These are phyloP conservation scores for Candida boleticola DNA, from an alignment of 805 yeast genomes.

Conservation along the genomic window DNA sequence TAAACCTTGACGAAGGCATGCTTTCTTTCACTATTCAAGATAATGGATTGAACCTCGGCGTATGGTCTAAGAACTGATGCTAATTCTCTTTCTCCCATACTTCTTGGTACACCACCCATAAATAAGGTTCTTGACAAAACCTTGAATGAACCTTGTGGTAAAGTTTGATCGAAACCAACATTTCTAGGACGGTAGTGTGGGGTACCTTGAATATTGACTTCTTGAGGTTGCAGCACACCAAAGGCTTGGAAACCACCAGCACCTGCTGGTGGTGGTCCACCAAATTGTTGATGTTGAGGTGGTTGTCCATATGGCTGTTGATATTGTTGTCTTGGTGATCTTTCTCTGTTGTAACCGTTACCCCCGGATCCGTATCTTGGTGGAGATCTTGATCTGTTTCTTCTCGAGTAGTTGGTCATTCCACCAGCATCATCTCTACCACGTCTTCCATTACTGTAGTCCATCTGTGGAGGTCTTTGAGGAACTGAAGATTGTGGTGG, in stretches of 20 bases:
- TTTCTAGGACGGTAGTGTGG: slow-evolving; percentile 76
- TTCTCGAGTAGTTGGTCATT: slow-evolving; percentile 40
- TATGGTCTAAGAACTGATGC: slow-evolving; percentile 72
- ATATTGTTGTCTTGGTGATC: slow-evolving; percentile 26
- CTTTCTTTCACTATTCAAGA: slow-evolving; percentile 81
- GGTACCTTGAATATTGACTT: slow-evolving; percentile 65
- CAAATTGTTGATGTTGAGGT: slow-evolving; percentile 1
- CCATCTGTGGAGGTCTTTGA: slow-evolving; percentile 15
- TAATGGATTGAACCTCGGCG: slow-evolving; percentile 90
- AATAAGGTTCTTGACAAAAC: slow-evolving; percentile 89
- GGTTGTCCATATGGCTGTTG: slow-evolving; percentile 7
- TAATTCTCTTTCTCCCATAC: slow-evolving; percentile 74
- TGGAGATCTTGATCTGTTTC: slow-evolving; percentile 58
- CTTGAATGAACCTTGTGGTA: slow-evolving; percentile 77
- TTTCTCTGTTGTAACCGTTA: slow-evolving; percentile 17
- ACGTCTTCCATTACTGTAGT: slow-evolving; percentile 16
- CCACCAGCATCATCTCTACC: slow-evolving; percentile 20
- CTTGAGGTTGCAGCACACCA: slow-evolving; percentile 21
- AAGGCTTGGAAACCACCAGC: background rate
- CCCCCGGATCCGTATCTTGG: slow-evolving; percentile 21
- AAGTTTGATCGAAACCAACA: slow-evolving; percentile 63
- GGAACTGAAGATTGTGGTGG: slow-evolving; percentile 10
- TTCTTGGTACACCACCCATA: slow-evolving; percentile 87
- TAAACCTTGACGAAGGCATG: slow-evolving; percentile 96
- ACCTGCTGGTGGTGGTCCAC: background rate